These are phyloP conservation scores for Tylopilus felleus DNA, from an alignment of 768 basidiomycete genomes.

Conservation along the genomic window DNA sequence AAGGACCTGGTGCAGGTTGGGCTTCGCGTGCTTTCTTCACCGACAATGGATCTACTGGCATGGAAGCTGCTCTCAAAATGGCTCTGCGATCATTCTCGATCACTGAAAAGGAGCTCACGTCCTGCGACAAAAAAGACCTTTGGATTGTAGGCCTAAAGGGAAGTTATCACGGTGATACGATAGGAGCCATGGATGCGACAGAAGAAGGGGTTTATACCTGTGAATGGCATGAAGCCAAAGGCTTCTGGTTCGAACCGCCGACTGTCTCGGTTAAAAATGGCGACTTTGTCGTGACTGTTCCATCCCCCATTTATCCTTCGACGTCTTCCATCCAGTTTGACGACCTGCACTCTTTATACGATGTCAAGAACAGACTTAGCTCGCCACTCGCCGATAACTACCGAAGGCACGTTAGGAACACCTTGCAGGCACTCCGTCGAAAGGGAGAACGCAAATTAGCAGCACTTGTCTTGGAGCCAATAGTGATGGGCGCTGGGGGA, in stretches of 20 bases:
- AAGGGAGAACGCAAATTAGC: constrained; percentile 48
- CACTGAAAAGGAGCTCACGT: constrained; percentile 34
- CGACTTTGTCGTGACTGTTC: constrained; percentile 48
- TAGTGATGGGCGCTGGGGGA: constrained; percentile 92
- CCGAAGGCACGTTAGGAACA: constrained; percentile 49
- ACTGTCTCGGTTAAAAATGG: constrained; percentile 68
- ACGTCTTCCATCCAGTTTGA: constrained; percentile 23
- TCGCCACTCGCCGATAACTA: constrained; percentile 66
- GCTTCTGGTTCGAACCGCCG: constrained; percentile 92
- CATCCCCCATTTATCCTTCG: constrained; percentile 42
- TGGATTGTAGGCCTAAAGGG: constrained; percentile 86
- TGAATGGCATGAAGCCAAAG: constrained; percentile 93
- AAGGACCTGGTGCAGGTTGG: constrained; percentile 88
- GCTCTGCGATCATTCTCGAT: constrained; percentile 68
- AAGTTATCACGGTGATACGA: constrained; percentile 97
- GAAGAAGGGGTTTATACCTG: constrained; percentile 90
- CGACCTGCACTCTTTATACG: constrained; percentile 62
- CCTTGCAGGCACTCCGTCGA: constrained; percentile 45
- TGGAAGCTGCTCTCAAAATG: constrained; percentile 99
- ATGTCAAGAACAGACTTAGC: constrained; percentile 57
- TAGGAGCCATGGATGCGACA: constrained; percentile 95
- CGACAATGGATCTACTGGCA: constrained; percentile 93
- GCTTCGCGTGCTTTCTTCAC: constrained; percentile 89
- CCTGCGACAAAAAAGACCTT: constrained; percentile 45
- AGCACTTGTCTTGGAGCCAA: constrained; percentile 85